phyloP scores from a whole-genome alignment of 2,329 filamentous ascomycete species.

The Botrytis galanthina region DNA sequence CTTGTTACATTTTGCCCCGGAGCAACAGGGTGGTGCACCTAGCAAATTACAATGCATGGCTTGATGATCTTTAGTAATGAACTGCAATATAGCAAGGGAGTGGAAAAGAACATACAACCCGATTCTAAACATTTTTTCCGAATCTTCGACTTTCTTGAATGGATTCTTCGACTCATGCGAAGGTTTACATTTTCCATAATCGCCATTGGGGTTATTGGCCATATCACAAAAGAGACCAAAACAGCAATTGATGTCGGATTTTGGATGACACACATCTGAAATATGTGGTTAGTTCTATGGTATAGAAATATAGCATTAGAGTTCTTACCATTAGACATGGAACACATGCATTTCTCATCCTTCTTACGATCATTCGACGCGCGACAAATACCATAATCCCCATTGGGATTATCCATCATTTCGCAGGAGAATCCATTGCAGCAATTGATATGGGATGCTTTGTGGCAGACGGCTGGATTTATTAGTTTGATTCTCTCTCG shows the following conservation, averaged over 20 bases:
- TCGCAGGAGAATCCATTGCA: neutral
- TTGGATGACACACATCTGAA: neutral
- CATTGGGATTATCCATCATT: neutral
- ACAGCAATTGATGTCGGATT: neutral
- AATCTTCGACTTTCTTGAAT: neutral
- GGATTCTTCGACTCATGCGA: neutral
- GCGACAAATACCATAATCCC: conserved; percentile 3
- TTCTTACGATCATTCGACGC: neutral
- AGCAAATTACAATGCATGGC: neutral
- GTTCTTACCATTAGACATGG: neutral
- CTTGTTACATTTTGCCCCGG: neutral
- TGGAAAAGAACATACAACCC: neutral
- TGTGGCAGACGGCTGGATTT: conserved; percentile 1
- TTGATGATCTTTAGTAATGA: neutral
- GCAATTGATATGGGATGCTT: neutral
- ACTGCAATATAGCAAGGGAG: neutral
- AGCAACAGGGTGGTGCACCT: conserved; percentile 3
- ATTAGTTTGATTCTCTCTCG: neutral
- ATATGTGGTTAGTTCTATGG: neutral
- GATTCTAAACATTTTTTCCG: neutral
- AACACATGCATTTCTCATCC: neutral
- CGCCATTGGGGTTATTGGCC: neutral
- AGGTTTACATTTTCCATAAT: neutral
- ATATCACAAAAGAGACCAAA: neutral
- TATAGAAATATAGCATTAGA: neutral